Percentiles rank a stretch among this genome's conserved stretches.
phyloP scores from a whole-genome alignment of 306 rosid genomes.

The Prunus dulcis region DNA sequence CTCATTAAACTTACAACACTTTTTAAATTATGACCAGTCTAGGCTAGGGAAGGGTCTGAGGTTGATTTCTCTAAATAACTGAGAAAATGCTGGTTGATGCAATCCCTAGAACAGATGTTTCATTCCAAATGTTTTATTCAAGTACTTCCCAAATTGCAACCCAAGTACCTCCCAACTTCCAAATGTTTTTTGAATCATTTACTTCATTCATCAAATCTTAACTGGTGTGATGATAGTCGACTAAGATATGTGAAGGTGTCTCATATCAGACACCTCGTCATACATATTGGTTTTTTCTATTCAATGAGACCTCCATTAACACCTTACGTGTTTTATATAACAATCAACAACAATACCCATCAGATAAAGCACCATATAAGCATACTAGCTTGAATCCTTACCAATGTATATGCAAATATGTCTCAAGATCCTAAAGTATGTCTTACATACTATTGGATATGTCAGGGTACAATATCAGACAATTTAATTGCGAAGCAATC shows the following conservation, averaged over 20 bases:
- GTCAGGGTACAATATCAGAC: not conserved
- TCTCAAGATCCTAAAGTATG: not conserved
- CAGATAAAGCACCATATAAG: not conserved
- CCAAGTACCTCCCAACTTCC: not conserved
- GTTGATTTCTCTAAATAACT: not conserved
- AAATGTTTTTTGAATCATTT: not conserved
- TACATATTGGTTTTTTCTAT: not conserved
- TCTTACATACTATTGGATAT: not conserved
- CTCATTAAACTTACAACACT: not conserved
- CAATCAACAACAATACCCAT: not conserved
- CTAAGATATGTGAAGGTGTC: not conserved
- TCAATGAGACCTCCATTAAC: not conserved
- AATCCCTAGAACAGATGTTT: not conserved
- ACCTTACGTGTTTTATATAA: not conserved
- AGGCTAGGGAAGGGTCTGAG: not conserved
- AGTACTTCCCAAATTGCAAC: not conserved
- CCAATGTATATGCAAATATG: not conserved
- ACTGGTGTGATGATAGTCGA: not conserved
- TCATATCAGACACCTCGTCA: no score
- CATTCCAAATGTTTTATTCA: not conserved
- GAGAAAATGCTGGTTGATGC: no score
- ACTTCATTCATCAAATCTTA: not conserved
- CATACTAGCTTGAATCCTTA: not conserved
- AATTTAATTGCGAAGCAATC: not conserved
- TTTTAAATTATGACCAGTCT: not conserved